Evolutionary conservation across 164 flowering plant genomes (phyloP).

Genomic region (Hamamelis virginiana): DNA sequence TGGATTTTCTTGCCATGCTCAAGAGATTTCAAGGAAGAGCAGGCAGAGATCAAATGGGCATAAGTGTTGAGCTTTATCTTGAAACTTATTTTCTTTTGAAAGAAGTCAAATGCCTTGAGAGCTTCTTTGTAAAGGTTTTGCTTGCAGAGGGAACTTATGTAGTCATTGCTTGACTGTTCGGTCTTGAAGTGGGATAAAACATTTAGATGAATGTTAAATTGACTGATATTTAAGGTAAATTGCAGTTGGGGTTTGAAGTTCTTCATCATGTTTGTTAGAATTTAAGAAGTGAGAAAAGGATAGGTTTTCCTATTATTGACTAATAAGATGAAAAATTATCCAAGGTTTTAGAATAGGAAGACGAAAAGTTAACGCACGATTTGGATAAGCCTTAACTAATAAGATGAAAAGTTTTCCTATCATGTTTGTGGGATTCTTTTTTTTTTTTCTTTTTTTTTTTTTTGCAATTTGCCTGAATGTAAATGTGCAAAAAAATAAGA

Average conservation of each 20-base stretch:
- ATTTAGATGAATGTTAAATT: neutral
- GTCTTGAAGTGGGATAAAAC: slow-evolving; percentile 21
- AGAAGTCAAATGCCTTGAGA: slow-evolving; percentile 46
- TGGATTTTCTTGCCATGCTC: slow-evolving; percentile 48
- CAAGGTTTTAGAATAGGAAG: no score
- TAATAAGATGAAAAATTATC: no score
- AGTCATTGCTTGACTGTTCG: slow-evolving; percentile 46
- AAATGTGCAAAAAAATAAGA: no score
- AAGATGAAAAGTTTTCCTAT: no score
- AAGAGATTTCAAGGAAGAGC: slow-evolving; percentile 47
- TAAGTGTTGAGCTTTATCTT: slow-evolving; percentile 38
- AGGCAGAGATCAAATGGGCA: slow-evolving; percentile 46
- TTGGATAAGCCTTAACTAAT: no score
- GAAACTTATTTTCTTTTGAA: slow-evolving; percentile 32
- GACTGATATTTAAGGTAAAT: neutral
- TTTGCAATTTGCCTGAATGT: no score
- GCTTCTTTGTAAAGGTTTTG: slow-evolving; percentile 51
- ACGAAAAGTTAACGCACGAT: no score
- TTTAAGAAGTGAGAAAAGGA: neutral
- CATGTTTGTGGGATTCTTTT: no score
- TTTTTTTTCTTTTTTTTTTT: no score
- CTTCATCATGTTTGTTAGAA: slow-evolving; percentile 15
- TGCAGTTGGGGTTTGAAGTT: slow-evolving; percentile 8
- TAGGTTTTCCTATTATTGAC: neutral
- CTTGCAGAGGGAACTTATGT: slow-evolving; percentile 53